Conservation (phyloP, 1,139 yeast species). For the Pichia sp. region DNA sequence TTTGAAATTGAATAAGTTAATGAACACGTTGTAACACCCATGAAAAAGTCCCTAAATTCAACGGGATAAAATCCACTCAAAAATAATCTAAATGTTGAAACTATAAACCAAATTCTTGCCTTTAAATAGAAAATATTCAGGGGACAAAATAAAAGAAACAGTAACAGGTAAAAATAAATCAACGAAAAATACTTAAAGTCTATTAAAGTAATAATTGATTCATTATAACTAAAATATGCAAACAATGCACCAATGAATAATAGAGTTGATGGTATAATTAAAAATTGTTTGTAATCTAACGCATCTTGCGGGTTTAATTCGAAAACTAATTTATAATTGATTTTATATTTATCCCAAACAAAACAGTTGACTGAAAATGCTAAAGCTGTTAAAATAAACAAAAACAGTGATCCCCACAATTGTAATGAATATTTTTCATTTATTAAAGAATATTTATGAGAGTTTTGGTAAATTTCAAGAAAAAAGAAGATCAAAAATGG, state of each 20-base stretch:
- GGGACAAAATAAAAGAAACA: conserved; percentile 55
- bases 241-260: conserved; percentile 51
- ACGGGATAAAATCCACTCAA: conserved; percentile 89
- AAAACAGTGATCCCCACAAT: conserved; percentile 78
- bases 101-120: conserved; percentile 67
- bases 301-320: conserved; percentile 73
- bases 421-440: conserved; percentile 62
- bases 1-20: conserved; percentile 84
- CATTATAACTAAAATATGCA: conserved; percentile 67
- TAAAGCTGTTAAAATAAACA: conserved; percentile 54
- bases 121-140: conserved; percentile 44
- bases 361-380: conserved; percentile 63
- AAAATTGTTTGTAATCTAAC: conserved; percentile 58
- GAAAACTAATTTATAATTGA: conserved; percentile 87
- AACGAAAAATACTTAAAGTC: conserved; percentile 58
- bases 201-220: conserved; percentile 52
- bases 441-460: conserved; percentile 35
- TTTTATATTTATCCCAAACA: conserved; percentile 67
- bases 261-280: conserved; percentile 14
- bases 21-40: conserved; percentile 87
- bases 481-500: conserved; percentile 56
- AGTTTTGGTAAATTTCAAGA: conserved; percentile 37
- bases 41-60: conserved; percentile 86
- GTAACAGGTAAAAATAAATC: conserved; percentile 54
- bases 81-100: conserved; percentile 64